Base-by-base conservation (phyloP, 164 flowering plant genomes). In the Vitis riparia region DNA sequence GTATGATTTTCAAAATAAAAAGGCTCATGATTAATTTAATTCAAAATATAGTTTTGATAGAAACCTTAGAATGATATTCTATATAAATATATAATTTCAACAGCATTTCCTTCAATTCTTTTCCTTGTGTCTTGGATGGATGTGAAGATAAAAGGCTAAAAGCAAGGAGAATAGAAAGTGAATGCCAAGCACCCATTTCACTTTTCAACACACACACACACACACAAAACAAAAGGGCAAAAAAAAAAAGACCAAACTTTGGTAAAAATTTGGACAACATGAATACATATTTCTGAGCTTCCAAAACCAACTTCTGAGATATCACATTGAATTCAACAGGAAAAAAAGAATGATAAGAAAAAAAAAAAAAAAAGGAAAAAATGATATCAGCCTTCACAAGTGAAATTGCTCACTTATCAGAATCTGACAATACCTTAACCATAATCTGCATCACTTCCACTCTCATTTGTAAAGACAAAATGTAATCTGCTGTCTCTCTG, bases 401-500 rank as follows among this genome's bases (percentile, higher is more conserved):
- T 48, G 56, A 48, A 37, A 55, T 55, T 1, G 15, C 5, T 59
- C 27, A 53, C 51, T 58, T 69, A 63, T 61, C 55, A 59, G 68
- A 66, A 71, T 59, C 49, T 10, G 82, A 53, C 30, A 85, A 67
- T 11, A 67, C 75, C 61, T 83, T 52, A 37, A 87, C 86, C 84
- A 88, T 69, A 56, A 76, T 63, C 77, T 87, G 93, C 98, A 93
- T 88, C 48, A 80, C 80, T 69, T 77, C 83, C n/a, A 91, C 90
- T 76, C 82, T 83, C 83, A 76, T 77, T 74, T 91, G 77, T 23
- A 93, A 70, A 49, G 77, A 58, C 80, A 80, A 14, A 48, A 93
- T 89, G 69, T 90, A 93, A 62, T 87, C 89, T 64, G 97, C 95
- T 9, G 95, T 81, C 63, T 88, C 91, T 73, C 70, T 77, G 53